Conservation (phyloP, 495 filamentous ascomycete species). For the Cairneyella variabilis region DNA sequence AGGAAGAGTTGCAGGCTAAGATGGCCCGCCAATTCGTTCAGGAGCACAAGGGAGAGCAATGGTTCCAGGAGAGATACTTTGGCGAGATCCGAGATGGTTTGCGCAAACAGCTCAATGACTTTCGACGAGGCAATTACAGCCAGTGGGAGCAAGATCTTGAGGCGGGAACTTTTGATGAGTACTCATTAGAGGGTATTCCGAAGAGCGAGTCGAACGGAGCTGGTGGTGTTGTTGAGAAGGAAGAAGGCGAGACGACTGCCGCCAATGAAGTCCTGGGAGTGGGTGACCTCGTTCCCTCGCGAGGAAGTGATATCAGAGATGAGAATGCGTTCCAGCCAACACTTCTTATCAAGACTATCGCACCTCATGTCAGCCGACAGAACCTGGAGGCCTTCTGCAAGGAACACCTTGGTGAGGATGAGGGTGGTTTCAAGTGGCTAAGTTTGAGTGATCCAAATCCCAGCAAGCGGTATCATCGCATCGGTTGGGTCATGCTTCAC, state of each 20-base stretch:
- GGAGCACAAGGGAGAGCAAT: constrained; percentile 88
- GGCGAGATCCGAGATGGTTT: constrained; percentile 71
- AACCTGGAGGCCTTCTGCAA: constrained; percentile 91
- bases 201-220: constrained; percentile 88
- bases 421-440: constrained; percentile 86
- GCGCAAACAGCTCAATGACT: constrained; percentile 65
- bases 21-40: constrained; percentile 87
- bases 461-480: constrained; percentile 92
- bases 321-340: constrained; percentile 82
- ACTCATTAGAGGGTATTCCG: constrained; percentile 91
- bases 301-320: constrained; percentile 77
- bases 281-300: constrained; percentile 77
- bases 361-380: constrained; percentile 89
- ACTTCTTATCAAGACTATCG: constrained; percentile 95
- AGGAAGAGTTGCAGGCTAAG: constrained; percentile 86
- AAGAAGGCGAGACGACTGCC: constrained; percentile 88
- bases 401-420: constrained; percentile 80
- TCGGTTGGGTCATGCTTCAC: constrained; percentile 96
- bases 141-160: constrained; percentile 86
- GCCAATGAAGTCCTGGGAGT: constrained; percentile 90
- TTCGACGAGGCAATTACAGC: constrained; percentile 66
- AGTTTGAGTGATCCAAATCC: constrained; percentile 96
- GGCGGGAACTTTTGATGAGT: constrained; percentile 82
- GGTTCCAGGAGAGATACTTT: constrained; percentile 96
- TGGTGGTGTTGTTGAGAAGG: constrained; percentile 85